Percentiles rank a stretch among this genome's conserved stretches.
Evolutionary conservation across 306 rosid genomes (phyloP).

Genomic region (Medicago lupulina): DNA sequence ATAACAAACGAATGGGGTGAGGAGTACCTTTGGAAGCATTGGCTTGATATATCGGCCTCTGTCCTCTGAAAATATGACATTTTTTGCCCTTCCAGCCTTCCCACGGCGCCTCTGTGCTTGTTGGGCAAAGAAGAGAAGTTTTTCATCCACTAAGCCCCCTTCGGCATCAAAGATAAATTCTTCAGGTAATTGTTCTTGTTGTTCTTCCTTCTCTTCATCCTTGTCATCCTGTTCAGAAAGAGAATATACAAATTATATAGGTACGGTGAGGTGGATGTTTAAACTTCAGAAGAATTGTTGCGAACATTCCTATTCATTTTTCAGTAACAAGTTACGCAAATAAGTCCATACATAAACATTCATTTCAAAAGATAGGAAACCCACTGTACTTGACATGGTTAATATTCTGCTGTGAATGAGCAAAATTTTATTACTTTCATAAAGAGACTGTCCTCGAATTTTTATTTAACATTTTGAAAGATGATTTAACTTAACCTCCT

Average conservation of each 20-base stretch:
- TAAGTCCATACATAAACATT: constrained; percentile 39
- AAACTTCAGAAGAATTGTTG: constrained; percentile 26
- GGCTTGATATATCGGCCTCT: constrained; percentile 97
- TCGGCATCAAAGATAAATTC: constrained; percentile 95
- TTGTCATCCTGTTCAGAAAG: constrained; percentile 69
- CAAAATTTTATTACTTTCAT: constrained; percentile 12
- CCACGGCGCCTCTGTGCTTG: constrained; percentile 94
- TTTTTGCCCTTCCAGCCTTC: constrained; percentile 98
- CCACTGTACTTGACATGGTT: constrained; percentile 28
- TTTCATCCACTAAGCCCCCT: constrained; percentile 97
- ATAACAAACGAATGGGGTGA: constrained; percentile 14
- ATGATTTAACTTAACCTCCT: constrained; percentile 62
- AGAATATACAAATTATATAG: constrained; percentile 31
- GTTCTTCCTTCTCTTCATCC: constrained; percentile 80
- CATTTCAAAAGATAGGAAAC: constrained; percentile 37
- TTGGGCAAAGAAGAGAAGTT: constrained; percentile 96
- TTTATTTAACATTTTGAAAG: constrained; percentile 32
- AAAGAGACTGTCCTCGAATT: constrained; percentile 13
- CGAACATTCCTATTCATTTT: constrained; percentile 13
- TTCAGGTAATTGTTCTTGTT: constrained; percentile 90
- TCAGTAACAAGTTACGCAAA: constrained; percentile 10
- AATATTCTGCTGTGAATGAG: constrained; percentile 29
- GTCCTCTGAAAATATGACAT: constrained; percentile 96
- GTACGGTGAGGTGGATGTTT: constrained; percentile 18
- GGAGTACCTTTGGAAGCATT: constrained; percentile 86